These are phyloP conservation scores for Sideroxylon spinosum DNA, from an alignment of 179 eudicot species.

Conservation along the genomic window DNA sequence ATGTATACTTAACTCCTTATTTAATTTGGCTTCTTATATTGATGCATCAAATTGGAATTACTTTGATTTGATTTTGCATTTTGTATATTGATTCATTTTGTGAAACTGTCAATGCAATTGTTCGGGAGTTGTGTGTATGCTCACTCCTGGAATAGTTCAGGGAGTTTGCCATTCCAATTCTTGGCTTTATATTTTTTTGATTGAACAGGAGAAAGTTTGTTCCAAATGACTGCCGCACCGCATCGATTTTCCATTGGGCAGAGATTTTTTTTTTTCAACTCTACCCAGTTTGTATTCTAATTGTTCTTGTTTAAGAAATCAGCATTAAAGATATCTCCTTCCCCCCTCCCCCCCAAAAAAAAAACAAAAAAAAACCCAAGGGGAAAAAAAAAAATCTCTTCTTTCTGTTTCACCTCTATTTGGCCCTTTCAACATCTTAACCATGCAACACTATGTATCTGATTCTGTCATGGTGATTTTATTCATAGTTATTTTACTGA, in stretches of 20 bases:
- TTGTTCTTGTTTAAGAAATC: neutral
- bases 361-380: too few species aligned
- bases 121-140: neutral
- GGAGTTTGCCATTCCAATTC: neutral
- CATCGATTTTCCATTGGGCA: neutral
- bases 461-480: neutral
- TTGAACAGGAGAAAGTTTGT: neutral
- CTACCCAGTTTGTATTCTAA: neutral
- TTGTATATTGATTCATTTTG: neutral
- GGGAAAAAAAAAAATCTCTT: too few species aligned
- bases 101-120: neutral
- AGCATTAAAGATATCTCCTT: too few species aligned
- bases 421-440: neutral
- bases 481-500: neutral
- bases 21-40: neutral
- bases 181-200: constrained; percentile 2
- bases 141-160: neutral
- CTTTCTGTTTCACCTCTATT: neutral
- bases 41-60: neutral
- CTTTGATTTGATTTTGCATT: constrained; percentile 3
- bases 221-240: too few species aligned
- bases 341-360: neutral
- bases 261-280: neutral
- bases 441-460: neutral
- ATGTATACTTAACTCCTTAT: neutral